These are phyloP conservation scores for Solidago caesia DNA, from an alignment of 129 eudicot species.

Conservation along the genomic window DNA sequence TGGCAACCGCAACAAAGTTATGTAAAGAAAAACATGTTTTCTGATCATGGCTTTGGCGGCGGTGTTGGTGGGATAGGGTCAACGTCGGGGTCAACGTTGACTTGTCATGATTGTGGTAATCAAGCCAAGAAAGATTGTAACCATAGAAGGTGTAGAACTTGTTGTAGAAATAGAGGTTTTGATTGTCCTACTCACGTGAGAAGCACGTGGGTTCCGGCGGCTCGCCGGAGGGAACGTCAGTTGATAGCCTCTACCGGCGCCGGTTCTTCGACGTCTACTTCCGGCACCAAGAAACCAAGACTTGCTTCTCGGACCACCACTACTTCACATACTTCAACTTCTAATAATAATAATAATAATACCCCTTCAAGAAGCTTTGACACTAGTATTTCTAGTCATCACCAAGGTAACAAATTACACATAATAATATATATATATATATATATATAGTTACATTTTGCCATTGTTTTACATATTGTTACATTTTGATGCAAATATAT, in stretches of 20 bases:
- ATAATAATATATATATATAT: background rate
- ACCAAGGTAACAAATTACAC: constrained; percentile 57
- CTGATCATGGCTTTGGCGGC: constrained; percentile 38
- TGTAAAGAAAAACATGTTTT: constrained; percentile 33
- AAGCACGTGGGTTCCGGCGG: constrained; percentile 96
- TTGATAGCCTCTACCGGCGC: constrained; percentile 34
- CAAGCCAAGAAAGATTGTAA: constrained; percentile 92
- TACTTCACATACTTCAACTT: constrained; percentile 80
- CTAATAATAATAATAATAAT: constrained; percentile 58
- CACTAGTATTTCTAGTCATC: constrained; percentile 75
- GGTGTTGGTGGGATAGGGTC: constrained; percentile 34
- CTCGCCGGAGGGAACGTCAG: constrained; percentile 88
- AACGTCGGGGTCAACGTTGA: constrained; percentile 35
- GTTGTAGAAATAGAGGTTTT: constrained; percentile 84
- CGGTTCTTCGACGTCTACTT: constrained; percentile 72
- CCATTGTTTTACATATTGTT: too few species aligned
- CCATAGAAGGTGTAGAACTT: constrained; percentile 78
- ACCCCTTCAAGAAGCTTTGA: constrained; percentile 85
- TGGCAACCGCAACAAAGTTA: constrained; percentile 49
- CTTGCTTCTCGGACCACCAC: constrained; percentile 71
- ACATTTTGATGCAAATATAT: background rate
- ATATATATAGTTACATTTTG: too few species aligned
- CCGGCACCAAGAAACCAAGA: constrained; percentile 73
- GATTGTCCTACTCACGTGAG: constrained; percentile 89
- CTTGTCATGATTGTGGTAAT: constrained; percentile 92